These are phyloP conservation scores for Penicillium atrosanguineum DNA, from an alignment of 495 filamentous ascomycete genomes.

Conservation along the genomic window DNA sequence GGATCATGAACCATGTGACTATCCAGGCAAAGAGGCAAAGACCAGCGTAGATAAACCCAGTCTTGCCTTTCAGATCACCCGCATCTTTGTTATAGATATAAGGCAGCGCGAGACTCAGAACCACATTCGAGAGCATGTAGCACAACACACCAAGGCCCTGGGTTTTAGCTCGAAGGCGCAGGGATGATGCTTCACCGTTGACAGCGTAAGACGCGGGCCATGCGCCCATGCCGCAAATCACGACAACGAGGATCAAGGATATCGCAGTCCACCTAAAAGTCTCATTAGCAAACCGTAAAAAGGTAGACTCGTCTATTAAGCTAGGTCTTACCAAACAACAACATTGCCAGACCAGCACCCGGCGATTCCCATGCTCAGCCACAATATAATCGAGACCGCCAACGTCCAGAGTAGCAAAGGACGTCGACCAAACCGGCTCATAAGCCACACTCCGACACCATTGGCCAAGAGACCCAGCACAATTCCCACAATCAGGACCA, in stretches of 20 bases:
- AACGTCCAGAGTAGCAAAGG: conserved; percentile 21
- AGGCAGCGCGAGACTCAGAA: conserved; percentile 19
- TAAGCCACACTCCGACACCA: conserved; percentile 24
- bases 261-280: conserved; percentile 28
- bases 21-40: conserved; percentile 15
- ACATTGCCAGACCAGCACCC: conserved; percentile 26
- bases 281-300: neutral
- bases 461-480: conserved; percentile 28
- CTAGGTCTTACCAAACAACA: conserved; percentile 26
- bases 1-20: conserved; percentile 17
- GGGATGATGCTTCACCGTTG: conserved; percentile 7
- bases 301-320: neutral
- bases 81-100: conserved; percentile 28
- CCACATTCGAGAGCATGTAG: conserved; percentile 16
- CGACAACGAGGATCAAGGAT: conserved; percentile 22
- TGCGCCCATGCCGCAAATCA: conserved; percentile 11
- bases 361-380: conserved; percentile 32
- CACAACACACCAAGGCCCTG: conserved; percentile 19
- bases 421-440: conserved; percentile 25
- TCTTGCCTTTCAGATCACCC: conserved; percentile 21
- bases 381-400: conserved; percentile 18
- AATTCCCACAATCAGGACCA: conserved; percentile 30
- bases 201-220: conserved; percentile 9
- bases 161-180: conserved; percentile 25
- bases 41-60: conserved; percentile 24